Base-by-base conservation (phyloP, 257 asterid species). In the Lycium ferocissimum region DNA sequence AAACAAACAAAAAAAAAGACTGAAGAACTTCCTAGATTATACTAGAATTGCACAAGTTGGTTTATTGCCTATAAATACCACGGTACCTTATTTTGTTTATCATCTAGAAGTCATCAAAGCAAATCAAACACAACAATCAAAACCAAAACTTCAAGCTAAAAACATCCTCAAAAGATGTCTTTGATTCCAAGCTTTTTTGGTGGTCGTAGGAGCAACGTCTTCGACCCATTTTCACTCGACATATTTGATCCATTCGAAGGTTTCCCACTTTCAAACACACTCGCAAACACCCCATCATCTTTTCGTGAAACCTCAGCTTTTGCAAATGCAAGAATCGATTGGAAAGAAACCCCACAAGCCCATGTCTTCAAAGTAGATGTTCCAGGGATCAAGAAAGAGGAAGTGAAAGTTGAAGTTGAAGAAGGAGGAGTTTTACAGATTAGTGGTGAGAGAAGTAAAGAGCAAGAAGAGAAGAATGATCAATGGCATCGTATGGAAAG, bases 341-440 rank as follows among this genome's bases (percentile, higher is more conserved):
- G 80, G 80, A 73, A 73, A 73, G 80, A 73, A 12, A 73, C 80
- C 11, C 59, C 59, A 3, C n/a, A 73, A 45, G 54, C 59, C 1
- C 80, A 73, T 1, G 15, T 47, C 1, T 73, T 73, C 56, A 11
- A 73, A 11, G 37, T 72, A 10, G 80, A 72, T 45, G 80, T 72
- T 1, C 80, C 80, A 0, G 80, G 59, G 80, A 45, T 73, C 11
- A 73, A 73, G 11, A 73, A 45, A 47, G 80, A 73, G 18, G 80
- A 73, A 47, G 80, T 73, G n/a, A 45, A 73, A 47, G 80, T 73
- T 10, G 80, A 73, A 20, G 59, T 73, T 45, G 80, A 73, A 73
- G 80, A 73, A 73, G 80, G 80, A 2, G 11, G 58, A 54, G 8
- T 73, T 0, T 20, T 73, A 54, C 58, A 73, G 80, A 73, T 73